phyloP scores from a whole-genome alignment of 2,329 filamentous ascomycete genomes.

The Verticillium klebahnii region DNA sequence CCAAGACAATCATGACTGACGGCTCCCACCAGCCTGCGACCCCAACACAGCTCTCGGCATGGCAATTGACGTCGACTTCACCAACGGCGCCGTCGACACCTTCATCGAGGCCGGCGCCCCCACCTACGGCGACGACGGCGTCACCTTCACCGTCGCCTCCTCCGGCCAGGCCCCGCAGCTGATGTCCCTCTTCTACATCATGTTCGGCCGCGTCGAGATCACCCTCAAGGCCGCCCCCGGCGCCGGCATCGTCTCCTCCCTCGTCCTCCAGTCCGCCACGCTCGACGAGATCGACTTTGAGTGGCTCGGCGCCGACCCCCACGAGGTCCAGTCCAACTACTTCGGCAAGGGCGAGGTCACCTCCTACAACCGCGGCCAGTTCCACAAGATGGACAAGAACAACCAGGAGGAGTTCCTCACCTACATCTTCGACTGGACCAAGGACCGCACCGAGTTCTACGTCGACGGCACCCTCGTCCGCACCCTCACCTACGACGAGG shows the following conservation, averaged over 20 bases:
- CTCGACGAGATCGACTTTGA: conserved; percentile 98
- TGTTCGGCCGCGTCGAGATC: conserved; percentile 91
- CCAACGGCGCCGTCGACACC: conserved; percentile 68
- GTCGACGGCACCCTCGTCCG: conserved; percentile 76
- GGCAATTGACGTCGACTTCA: conserved; percentile 82
- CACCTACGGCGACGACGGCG: conserved; percentile 73
- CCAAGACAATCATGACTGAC: background rate
- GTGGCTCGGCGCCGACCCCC: conserved; percentile 76
- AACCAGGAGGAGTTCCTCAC: conserved; percentile 77
- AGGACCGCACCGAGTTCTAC: conserved; percentile 79
- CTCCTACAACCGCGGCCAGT: conserved; percentile 82
- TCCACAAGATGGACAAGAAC: conserved; percentile 59
- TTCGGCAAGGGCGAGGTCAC: conserved; percentile 88
- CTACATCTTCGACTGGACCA: conserved; percentile 90
- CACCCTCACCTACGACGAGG: conserved; percentile 64
- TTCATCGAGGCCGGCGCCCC: conserved; percentile 69
- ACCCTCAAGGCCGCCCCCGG: conserved; percentile 83
- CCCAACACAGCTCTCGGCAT: conserved; percentile 76
- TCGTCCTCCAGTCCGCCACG: conserved; percentile 85
- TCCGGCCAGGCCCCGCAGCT: conserved; percentile 83
- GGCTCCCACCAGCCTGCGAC: conserved; percentile 54
- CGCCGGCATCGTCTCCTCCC: conserved; percentile 85
- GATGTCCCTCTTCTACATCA: conserved; percentile 92
- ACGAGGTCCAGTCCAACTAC: conserved; percentile 91
- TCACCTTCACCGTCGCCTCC: conserved; percentile 71